Conservation (phyloP, 768 basidiomycete genomes). For the Leccinellum albellum region DNA sequence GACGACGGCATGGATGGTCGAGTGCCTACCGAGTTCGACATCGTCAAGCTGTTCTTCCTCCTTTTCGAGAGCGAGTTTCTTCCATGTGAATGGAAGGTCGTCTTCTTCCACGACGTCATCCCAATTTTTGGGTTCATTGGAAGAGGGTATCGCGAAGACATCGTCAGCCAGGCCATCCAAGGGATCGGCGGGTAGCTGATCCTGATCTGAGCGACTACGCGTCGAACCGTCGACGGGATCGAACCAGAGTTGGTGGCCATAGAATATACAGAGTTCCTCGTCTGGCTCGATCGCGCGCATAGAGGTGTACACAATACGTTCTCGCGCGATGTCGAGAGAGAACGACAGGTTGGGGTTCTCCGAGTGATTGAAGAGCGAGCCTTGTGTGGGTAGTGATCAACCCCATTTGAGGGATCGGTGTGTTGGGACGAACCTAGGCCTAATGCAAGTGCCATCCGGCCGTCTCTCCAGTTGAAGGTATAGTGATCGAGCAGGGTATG, state of each 20-base stretch:
- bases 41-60: slow-evolving; percentile 59
- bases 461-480: slow-evolving; percentile 71
- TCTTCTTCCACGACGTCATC: slow-evolving; percentile 52
- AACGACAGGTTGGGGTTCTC: slow-evolving; percentile 68
- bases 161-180: slow-evolving; percentile 3
- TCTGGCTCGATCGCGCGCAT: slow-evolving; percentile 47
- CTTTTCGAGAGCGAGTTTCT: slow-evolving; percentile 53
- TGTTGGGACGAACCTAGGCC: slow-evolving; percentile 58
- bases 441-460: slow-evolving; percentile 71
- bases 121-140: slow-evolving; percentile 33
- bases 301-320: slow-evolving; percentile 63
- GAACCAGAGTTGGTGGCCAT: slow-evolving; percentile 68
- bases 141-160: not conserved
- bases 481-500: slow-evolving; percentile 71
- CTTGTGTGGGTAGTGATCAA: slow-evolving; percentile 36
- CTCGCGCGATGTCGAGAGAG: slow-evolving; percentile 45
- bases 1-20: not conserved
- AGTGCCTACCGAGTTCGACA: slow-evolving; percentile 39
- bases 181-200: slow-evolving; percentile 1
- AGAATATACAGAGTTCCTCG: slow-evolving; percentile 80
- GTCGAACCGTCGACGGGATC: slow-evolving; percentile 33
- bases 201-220: not conserved
- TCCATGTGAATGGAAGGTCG: slow-evolving; percentile 62
- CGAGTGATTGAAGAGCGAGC: slow-evolving; percentile 82
- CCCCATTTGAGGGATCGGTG: not conserved